Percentiles rank a stretch among this genome's conserved stretches.
Evolutionary conservation across 2,329 filamentous ascomycete genomes (phyloP).

Genomic region (Penicillium sp.): DNA sequence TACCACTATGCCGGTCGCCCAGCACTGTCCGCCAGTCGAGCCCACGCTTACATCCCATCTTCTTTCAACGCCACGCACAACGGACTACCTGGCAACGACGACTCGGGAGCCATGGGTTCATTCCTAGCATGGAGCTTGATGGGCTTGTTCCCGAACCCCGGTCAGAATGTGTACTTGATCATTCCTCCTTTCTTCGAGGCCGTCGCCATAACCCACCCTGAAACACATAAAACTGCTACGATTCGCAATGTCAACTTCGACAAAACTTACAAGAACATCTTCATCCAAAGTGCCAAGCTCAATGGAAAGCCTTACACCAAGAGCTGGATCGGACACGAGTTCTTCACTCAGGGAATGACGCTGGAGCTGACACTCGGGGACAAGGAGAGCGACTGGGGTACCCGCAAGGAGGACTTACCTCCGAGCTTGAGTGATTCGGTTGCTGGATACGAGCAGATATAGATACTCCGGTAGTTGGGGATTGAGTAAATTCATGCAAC

Average conservation of each 20-base stretch:
- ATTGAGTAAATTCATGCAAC: neutral
- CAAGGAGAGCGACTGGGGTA: slow-evolving; percentile 63
- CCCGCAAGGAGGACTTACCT: slow-evolving; percentile 55
- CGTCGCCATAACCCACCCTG: slow-evolving; percentile 54
- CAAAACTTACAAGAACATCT: slow-evolving; percentile 53
- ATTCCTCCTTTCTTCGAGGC: slow-evolving; percentile 61
- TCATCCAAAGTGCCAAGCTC: slow-evolving; percentile 62
- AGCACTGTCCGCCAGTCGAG: slow-evolving; percentile 47
- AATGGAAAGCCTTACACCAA: slow-evolving; percentile 57
- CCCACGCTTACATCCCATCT: slow-evolving; percentile 60
- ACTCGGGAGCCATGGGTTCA: slow-evolving; percentile 64
- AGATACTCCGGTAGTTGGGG: neutral
- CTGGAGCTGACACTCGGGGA: slow-evolving; percentile 60
- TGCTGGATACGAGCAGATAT: slow-evolving; percentile 2
- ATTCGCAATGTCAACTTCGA: slow-evolving; percentile 61
- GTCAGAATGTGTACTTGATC: slow-evolving; percentile 65
- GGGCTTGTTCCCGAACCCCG: slow-evolving; percentile 64
- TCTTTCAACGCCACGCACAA: slow-evolving; percentile 55
- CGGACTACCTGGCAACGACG: slow-evolving; percentile 65
- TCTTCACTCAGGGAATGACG: slow-evolving; percentile 62
- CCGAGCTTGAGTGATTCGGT: slow-evolving; percentile 39
- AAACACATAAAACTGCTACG: slow-evolving; percentile 57
- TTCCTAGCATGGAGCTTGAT: slow-evolving; percentile 64
- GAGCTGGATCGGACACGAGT: slow-evolving; percentile 65
- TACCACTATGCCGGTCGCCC: slow-evolving; percentile 66